Conservation (phyloP, 1,284 basidiomycete genomes). For the Pseudozyma flocculosa region DNA sequence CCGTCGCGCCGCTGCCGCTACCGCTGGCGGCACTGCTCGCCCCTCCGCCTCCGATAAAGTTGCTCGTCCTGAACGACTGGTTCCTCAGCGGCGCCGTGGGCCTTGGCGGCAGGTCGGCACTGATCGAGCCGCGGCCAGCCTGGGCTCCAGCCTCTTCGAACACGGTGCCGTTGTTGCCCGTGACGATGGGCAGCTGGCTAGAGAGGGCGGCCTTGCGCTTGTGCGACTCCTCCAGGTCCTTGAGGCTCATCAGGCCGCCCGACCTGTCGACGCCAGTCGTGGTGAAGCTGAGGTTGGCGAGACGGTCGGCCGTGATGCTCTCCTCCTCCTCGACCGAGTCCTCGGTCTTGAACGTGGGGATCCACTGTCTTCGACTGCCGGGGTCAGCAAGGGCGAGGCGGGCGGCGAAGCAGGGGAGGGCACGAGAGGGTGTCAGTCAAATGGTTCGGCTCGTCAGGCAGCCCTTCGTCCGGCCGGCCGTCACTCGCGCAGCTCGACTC, state of each 20-base stretch:
- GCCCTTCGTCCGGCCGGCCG: too few species aligned
- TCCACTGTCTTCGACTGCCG: constrained; percentile 33
- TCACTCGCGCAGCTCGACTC: too few species aligned
- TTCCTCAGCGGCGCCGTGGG: constrained; percentile 25
- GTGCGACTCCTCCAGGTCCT: constrained; percentile 45
- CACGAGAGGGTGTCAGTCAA: too few species aligned
- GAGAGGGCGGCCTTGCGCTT: constrained; percentile 36
- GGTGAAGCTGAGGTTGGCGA: too few species aligned
- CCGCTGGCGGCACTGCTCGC: too few species aligned
- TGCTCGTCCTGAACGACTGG: constrained; percentile 31
- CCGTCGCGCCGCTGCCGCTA: too few species aligned
- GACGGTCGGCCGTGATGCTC: too few species aligned
- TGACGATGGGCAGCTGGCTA: constrained; percentile 10
- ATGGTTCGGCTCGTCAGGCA: too few species aligned
- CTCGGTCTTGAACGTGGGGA: constrained; percentile 36
- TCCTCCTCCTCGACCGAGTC: constrained; percentile 1
- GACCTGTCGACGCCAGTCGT: constrained; percentile 9
- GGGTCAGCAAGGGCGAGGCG: background rate
- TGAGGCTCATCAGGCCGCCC: constrained; percentile 33
- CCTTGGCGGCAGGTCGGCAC: constrained; percentile 9
- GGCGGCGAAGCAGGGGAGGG: too few species aligned
- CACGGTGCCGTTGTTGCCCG: constrained; percentile 18
- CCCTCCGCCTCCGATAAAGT: constrained; percentile 18
- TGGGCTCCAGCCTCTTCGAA: constrained; percentile 29
- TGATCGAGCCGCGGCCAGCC: background rate